Conservation (phyloP, 2,329 filamentous ascomycete species). For the Talaromyces sp. region DNA sequence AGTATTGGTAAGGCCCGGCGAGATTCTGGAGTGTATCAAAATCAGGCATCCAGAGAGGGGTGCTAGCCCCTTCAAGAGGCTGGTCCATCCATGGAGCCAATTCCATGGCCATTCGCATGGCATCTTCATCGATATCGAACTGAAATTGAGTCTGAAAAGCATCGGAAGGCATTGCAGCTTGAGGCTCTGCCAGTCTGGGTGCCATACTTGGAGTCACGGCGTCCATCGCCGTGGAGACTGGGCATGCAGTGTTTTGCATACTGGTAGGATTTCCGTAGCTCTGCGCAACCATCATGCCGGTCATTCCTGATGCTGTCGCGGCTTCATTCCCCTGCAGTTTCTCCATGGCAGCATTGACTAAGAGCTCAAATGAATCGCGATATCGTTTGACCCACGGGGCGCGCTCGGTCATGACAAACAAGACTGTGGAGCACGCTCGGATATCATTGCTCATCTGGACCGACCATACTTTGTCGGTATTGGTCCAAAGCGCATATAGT, state of each 20-base stretch:
- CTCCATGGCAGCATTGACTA: slow-evolving; percentile 44
- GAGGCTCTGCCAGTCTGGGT: background rate
- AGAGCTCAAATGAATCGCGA: slow-evolving; percentile 43
- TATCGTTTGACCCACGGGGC: slow-evolving; percentile 45
- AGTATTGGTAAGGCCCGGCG: slow-evolving; percentile 8
- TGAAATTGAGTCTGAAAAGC: background rate
- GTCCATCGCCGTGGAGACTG: slow-evolving; percentile 10
- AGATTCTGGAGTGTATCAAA: slow-evolving; percentile 30
- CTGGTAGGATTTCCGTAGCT: slow-evolving; percentile 12
- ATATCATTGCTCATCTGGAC: slow-evolving; percentile 46
- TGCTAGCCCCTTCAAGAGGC: slow-evolving; percentile 16
- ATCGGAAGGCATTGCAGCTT: background rate
- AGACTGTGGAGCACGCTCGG: slow-evolving; percentile 43
- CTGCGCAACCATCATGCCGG: slow-evolving; percentile 36
- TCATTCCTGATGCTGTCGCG: slow-evolving; percentile 29
- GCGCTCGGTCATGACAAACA: slow-evolving; percentile 47
- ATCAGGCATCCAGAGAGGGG: slow-evolving; percentile 35
- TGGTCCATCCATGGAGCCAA: slow-evolving; percentile 37
- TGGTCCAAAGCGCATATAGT: slow-evolving; percentile 35
- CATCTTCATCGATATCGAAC: slow-evolving; percentile 24
- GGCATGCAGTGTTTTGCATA: background rate
- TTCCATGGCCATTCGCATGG: slow-evolving; percentile 33
- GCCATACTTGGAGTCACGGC: background rate
- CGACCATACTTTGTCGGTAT: slow-evolving; percentile 42
- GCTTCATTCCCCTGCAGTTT: slow-evolving; percentile 36